Evolutionary conservation across 2,329 filamentous ascomycete genomes (phyloP), one percentile per base, ranked within the genome.

Genomic region (Lachnellula cervina): DNA sequence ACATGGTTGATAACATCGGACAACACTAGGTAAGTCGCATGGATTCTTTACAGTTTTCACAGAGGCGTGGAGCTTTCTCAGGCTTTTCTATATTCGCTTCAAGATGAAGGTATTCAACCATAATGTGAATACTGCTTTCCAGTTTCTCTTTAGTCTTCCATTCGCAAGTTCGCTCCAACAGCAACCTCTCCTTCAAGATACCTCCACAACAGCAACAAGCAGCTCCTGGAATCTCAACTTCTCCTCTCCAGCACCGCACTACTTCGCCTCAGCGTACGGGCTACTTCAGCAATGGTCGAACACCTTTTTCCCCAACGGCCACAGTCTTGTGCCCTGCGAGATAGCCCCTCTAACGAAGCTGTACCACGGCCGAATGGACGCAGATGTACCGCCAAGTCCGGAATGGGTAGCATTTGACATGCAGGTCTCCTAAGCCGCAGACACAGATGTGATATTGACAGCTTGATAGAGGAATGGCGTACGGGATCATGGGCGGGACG

Each of bases 331-430:
- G 0, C 72, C 76, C 4, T 76, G 74, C 59, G 71, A 74, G 38
- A 71, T 80, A 4, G 72, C 76, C 4, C 68, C 74, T 13, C 75
- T 73, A 57, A 79, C 77, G 9, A 70, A 76, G 54, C 65, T 80
- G 38, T 79, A 79, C 66, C 78, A 80, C 63, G 77, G 77, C 13
- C 67, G 76, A 43, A 67, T 65, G 58, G 75, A 77, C 57, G 66
- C 53, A 11, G 65, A 73, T 5, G 58, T 71, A 4, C 73, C 76
- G 3, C 73, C 75, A 16, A 77, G 72, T 53, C 77, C 77, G 13
- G 78, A 80, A 66, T 80, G 77, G 77, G 67, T 80, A 21, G 75
- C 77, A 5, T 76, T 80, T 59, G 78, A 80, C 62, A 68, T 76
- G 63, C 69, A 63, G 62, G 68, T 49, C 43, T 32, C 17, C 25